phyloP scores from a whole-genome alignment of 176 grass and related monocot species.

The Oryza meridionalis region DNA sequence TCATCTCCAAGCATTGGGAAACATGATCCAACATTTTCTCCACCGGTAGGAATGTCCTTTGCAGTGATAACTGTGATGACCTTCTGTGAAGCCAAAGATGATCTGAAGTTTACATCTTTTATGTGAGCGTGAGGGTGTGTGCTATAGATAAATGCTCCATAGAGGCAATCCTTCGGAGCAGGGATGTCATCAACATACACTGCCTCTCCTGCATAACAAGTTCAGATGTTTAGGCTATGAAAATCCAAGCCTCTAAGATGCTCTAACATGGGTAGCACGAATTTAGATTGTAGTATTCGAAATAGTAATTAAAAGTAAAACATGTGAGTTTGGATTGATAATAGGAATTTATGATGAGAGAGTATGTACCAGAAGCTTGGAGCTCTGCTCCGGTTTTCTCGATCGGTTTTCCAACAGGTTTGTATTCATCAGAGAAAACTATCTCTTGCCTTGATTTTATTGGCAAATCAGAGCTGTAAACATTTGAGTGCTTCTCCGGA shows the following conservation, averaged over 20 bases:
- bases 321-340: background rate
- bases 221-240: slow-evolving; percentile 21
- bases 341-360: background rate
- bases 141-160: slow-evolving; percentile 90
- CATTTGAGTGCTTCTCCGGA: background rate
- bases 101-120: slow-evolving; percentile 52
- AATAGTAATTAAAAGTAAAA: background rate
- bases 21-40: slow-evolving; percentile 55
- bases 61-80: slow-evolving; percentile 58
- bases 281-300: background rate
- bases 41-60: slow-evolving; percentile 76
- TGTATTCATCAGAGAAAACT: slow-evolving; percentile 60
- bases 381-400: slow-evolving; percentile 73
- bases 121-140: slow-evolving; percentile 66
- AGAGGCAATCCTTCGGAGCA: slow-evolving; percentile 79
- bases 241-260: background rate
- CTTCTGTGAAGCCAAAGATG: slow-evolving; percentile 69
- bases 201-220: slow-evolving; percentile 63
- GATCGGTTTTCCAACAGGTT: slow-evolving; percentile 71
- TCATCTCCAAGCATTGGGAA: slow-evolving; percentile 51
- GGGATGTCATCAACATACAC: slow-evolving; percentile 90
- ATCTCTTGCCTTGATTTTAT: slow-evolving; percentile 67
- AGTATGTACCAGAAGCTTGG: slow-evolving; percentile 87
- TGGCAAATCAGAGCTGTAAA: slow-evolving; percentile 33
- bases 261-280: background rate